These are phyloP conservation scores for Cryptococcus wingfieldii DNA, from an alignment of 1,284 basidiomycete species.

Conservation along the genomic window DNA sequence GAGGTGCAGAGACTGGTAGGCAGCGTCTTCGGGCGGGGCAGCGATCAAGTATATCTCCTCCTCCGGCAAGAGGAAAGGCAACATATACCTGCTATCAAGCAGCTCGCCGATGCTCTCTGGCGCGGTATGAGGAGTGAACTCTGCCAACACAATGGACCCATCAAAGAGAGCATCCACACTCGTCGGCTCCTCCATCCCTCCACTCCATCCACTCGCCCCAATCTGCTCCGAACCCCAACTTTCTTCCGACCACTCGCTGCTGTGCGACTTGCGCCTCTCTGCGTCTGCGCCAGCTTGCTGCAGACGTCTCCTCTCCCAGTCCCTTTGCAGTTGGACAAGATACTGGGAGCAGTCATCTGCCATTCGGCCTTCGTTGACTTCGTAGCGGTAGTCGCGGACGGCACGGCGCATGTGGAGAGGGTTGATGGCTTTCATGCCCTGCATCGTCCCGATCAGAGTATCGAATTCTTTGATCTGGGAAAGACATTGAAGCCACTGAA, in stretches of 20 bases:
- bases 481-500: conserved; percentile 61
- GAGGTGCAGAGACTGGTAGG: conserved; percentile 28
- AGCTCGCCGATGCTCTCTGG: conserved; percentile 81
- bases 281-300: conserved; percentile 75
- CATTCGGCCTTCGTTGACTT: conserved; percentile 87
- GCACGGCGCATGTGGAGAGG: conserved; percentile 93
- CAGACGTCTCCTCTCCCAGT: conserved; percentile 52
- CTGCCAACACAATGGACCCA: conserved; percentile 57
- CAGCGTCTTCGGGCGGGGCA: conserved; percentile 37
- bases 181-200: conserved; percentile 21
- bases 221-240: neutral
- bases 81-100: conserved; percentile 85
- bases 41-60: conserved; percentile 73
- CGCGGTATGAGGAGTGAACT: conserved; percentile 69
- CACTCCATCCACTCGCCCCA: neutral
- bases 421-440: conserved; percentile 78
- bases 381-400: conserved; percentile 89
- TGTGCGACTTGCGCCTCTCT: conserved; percentile 54
- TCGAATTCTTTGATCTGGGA: conserved; percentile 82
- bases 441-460: conserved; percentile 82
- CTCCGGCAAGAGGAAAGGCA: conserved; percentile 77
- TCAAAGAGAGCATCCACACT: conserved; percentile 74
- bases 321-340: conserved; percentile 53
- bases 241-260: conserved; percentile 9
- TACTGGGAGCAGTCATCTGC: conserved; percentile 92